Evolutionary conservation across 352 stramenopile genomes (phyloP).

Genomic region (Phytophthora fragariae): DNA sequence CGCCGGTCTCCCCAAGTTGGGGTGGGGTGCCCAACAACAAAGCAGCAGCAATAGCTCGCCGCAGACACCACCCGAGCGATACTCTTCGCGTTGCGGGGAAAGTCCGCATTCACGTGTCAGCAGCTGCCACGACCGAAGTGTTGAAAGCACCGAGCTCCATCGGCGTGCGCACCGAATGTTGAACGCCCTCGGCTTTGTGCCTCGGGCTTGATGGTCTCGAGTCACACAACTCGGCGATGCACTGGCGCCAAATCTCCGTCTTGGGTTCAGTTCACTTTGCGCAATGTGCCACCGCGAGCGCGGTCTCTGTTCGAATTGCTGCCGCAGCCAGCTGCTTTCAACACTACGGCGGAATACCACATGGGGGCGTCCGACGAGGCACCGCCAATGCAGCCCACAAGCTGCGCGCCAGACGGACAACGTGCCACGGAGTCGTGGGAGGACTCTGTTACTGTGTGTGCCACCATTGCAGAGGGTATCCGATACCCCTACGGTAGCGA

Average conservation of each 20-base stretch:
- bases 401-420: constrained; percentile 16
- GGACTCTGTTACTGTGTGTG: not conserved
- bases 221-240: constrained; percentile 24
- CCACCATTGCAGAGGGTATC: not conserved
- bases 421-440: not conserved
- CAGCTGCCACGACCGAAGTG: constrained; percentile 17
- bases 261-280: no score
- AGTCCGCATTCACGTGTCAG: constrained; percentile 9
- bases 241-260: constrained; percentile 9
- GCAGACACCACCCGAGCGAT: not conserved
- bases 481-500: no score
- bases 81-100: not conserved
- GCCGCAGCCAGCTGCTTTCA: constrained; percentile 30
- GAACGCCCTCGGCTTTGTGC: constrained; percentile 24
- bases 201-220: constrained; percentile 14
- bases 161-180: constrained; percentile 18
- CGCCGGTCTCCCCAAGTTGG: constrained; percentile 1
- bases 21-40: not conserved
- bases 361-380: constrained; percentile 14
- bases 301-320: constrained; percentile 5
- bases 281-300: constrained; percentile 17
- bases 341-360: constrained; percentile 30
- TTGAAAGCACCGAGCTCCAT: constrained; percentile 12
- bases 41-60: not conserved
- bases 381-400: constrained; percentile 23